These are phyloP conservation scores for Kwoniella europaea DNA, from an alignment of 768 basidiomycete species.

Conservation along the genomic window DNA sequence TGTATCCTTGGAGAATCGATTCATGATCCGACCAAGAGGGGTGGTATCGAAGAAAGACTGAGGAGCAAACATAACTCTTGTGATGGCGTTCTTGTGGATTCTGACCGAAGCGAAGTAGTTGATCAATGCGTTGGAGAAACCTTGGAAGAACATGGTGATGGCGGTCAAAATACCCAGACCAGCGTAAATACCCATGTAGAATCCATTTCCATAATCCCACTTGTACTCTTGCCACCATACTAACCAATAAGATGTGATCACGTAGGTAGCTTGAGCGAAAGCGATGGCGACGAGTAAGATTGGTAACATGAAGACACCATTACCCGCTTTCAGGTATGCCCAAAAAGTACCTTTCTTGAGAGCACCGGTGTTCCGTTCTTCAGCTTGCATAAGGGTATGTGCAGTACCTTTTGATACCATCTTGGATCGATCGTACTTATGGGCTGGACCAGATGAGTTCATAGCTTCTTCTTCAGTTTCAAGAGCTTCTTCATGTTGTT, in stretches of 20 bases:
- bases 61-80: conserved; percentile 70
- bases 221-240: conserved; percentile 82
- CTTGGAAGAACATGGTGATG: conserved; percentile 70
- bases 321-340: conserved; percentile 72
- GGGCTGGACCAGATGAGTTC: conserved; percentile 48
- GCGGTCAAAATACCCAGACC: conserved; percentile 74
- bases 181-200: conserved; percentile 81
- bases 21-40: conserved; percentile 59
- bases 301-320: conserved; percentile 70
- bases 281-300: conserved; percentile 67
- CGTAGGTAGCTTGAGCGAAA: conserved; percentile 71
- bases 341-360: conserved; percentile 63
- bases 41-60: conserved; percentile 71
- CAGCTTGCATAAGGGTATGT: conserved; percentile 74
- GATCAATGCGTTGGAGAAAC: conserved; percentile 65
- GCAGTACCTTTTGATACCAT: conserved; percentile 59
- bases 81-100: conserved; percentile 62
- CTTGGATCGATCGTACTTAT: conserved; percentile 58
- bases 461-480: conserved; percentile 61
- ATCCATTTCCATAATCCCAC: conserved; percentile 46
- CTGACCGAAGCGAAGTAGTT: conserved; percentile 77
- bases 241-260: conserved; percentile 70
- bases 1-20: conserved; percentile 57
- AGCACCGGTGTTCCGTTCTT: conserved; percentile 80
- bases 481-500: conserved; percentile 62